Evolutionary conservation across 768 basidiomycete species (phyloP).

Genomic region (Mycena amicta): DNA sequence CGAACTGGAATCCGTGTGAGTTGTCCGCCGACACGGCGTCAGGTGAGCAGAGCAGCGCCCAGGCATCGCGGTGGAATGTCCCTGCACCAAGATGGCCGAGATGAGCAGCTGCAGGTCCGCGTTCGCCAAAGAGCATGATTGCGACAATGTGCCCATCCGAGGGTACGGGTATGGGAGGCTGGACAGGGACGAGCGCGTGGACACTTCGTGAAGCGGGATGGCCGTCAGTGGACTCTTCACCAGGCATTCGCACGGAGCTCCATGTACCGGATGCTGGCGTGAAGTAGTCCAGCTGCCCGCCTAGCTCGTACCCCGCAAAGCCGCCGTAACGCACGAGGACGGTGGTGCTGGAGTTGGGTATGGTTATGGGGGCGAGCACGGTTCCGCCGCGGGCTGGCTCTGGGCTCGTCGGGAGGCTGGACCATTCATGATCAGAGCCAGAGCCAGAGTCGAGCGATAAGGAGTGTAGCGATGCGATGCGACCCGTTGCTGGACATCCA

Average conservation of each 20-base stretch:
- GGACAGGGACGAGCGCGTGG: conserved; percentile 3
- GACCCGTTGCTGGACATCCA: conserved; percentile 7
- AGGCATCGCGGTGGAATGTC: conserved; percentile 8
- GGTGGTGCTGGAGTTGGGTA: background rate
- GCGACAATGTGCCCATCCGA: conserved; percentile 1
- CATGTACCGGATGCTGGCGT: conserved; percentile 2
- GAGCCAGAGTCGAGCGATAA: conserved; percentile 1
- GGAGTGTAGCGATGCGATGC: conserved; percentile 2
- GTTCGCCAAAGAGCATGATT: conserved; percentile 9
- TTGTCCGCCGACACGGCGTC: background rate
- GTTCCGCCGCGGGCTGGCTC: conserved; percentile 10
- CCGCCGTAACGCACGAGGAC: conserved; percentile 12
- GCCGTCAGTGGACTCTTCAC: background rate
- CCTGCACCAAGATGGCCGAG: conserved; percentile 10
- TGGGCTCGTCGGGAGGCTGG: background rate
- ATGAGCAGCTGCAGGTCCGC: conserved; percentile 8
- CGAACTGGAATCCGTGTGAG: conserved; percentile 3
- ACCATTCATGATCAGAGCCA: too few relatives aligned
- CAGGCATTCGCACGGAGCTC: conserved; percentile 3
- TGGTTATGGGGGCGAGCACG: background rate
- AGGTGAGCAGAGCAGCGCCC: conserved; percentile 5
- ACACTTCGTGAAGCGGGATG: conserved; percentile 7
- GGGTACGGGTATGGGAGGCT: background rate
- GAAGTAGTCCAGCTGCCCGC: conserved; percentile 8
- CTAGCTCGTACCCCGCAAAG: conserved; percentile 11